Base-by-base conservation (phyloP, 371 early-diverging fungal genomes). In the Mycotypha africana region DNA sequence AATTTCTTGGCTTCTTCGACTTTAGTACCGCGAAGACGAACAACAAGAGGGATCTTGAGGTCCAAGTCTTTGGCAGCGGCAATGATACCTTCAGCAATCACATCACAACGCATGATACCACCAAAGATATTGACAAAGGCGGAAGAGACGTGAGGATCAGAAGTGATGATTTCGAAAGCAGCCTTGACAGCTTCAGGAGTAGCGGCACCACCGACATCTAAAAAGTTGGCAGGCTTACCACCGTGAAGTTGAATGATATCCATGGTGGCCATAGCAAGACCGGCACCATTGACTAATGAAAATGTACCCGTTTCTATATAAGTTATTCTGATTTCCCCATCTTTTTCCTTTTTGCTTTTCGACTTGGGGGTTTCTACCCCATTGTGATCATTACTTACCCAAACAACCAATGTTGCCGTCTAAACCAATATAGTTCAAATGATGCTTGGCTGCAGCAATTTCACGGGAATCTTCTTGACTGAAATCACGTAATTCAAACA, bases 101-200 rank as follows among this genome's bases (percentile, higher is more conserved):
- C 85, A 71, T 97, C 97, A 75, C 97, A 98, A 55, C 95, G 87
- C 97, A 97, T 97, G 64, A 98, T 98, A 56, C 97, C 98, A 56
- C 98, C 97, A 63, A 98, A 98, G 62, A 98, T 98, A 81, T 98
- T 98, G 68, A 97, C 97, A 54, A 98, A 88, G 56, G 97, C 95
- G 47, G 96, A 92, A n/a, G 91, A 85, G 23, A 79, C 91, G 30
- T 79, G 82, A 20, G 95, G 90, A 58, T 98, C 98, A 28, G 93
- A 89, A 57, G 88, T 85, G 65, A 98, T 95, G 56, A 98, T 95
- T 78, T 96, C 95, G 79, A 98, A 96, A 31, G 98, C 98, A 67
- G 95, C 96, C 45, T 91, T 91, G 56, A 98, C 95, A 76, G 94
- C 93, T 55, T 94, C 84, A 47, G 92, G 89, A 26, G 91, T 92